Conservation (phyloP, 768 basidiomycete genomes). For the Trametes elegans region DNA sequence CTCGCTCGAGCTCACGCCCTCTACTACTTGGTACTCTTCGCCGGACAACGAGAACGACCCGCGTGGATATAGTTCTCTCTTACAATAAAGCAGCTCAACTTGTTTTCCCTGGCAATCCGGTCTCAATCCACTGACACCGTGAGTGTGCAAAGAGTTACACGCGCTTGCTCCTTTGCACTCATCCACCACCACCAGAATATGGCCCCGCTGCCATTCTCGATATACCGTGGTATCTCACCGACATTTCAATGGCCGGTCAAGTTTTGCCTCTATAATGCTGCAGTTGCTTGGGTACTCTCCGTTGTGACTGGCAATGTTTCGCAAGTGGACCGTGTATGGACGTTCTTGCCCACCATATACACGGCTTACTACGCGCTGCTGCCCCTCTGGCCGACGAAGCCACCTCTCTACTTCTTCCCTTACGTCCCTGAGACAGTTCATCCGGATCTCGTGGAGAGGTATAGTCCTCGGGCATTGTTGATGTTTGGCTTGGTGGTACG, state of each 20-base stretch:
- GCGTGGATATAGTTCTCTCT: too few species aligned
- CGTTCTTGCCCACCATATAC: slow-evolving; percentile 77
- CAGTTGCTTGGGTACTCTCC: slow-evolving; percentile 54
- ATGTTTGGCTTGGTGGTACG: slow-evolving; percentile 70
- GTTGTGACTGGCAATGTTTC: slow-evolving; percentile 76
- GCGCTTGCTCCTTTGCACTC: background rate
- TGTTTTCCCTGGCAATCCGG: too few species aligned
- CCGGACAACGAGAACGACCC: too few species aligned
- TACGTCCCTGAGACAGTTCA: slow-evolving; percentile 50
- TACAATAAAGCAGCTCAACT: too few species aligned
- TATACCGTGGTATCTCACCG: slow-evolving; percentile 24
- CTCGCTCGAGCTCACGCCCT: too few species aligned
- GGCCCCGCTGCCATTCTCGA: slow-evolving; percentile 15
- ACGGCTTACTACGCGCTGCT: slow-evolving; percentile 78
- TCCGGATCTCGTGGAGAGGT: slow-evolving; percentile 37
- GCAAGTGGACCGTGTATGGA: slow-evolving; percentile 82
- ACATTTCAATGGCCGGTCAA: slow-evolving; percentile 54
- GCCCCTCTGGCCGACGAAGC: slow-evolving; percentile 50
- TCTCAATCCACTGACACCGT: too few species aligned
- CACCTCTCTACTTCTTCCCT: slow-evolving; percentile 49
- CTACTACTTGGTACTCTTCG: too few species aligned
- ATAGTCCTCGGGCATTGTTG: slow-evolving; percentile 69
- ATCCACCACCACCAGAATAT: background rate
- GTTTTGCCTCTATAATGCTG: slow-evolving; percentile 51
- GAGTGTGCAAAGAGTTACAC: too few species aligned